A percentile compares a stretch with the other conserved stretches of the same genome.
Conservation (phyloP, 2,329 filamentous ascomycete genomes). For the Elsinoe batatas region DNA sequence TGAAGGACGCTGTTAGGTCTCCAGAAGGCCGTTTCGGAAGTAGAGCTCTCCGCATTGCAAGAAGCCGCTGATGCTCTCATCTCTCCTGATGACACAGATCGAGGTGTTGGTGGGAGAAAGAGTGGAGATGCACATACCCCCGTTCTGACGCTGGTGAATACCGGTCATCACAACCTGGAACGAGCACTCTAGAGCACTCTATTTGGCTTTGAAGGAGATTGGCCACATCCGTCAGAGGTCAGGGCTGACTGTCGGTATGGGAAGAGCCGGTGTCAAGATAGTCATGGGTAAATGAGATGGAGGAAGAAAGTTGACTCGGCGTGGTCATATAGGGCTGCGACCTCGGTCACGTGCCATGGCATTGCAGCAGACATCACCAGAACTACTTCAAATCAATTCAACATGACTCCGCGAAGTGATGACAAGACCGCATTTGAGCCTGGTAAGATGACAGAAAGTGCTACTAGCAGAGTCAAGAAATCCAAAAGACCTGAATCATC, state of each 20-base stretch:
- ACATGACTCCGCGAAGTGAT: too few species aligned
- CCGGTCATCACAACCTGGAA: neutral
- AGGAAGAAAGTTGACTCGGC: neutral
- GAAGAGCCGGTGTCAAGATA: neutral
- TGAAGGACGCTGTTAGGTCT: neutral
- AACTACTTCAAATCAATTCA: too few species aligned
- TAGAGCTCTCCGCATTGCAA: conserved; percentile 6
- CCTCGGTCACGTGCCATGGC: too few species aligned
- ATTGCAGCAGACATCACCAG: too few species aligned
- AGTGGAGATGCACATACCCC: neutral
- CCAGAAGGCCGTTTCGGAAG: conserved; percentile 2
- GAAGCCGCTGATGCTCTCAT: conserved; percentile 2
- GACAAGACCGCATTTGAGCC: neutral
- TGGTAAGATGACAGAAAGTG: neutral
- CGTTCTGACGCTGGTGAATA: neutral
- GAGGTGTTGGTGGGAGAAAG: neutral
- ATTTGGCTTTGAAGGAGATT: neutral
- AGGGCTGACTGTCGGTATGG: neutral
- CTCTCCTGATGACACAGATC: neutral
- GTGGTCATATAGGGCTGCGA: too few species aligned
- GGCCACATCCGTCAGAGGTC: neutral
- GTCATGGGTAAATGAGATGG: neutral
- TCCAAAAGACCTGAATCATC: neutral
- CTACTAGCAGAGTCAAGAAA: neutral
- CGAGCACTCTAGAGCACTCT: neutral